phyloP scores from a whole-genome alignment of 305 asterid genomes.

The Fraxinus dipetala region DNA sequence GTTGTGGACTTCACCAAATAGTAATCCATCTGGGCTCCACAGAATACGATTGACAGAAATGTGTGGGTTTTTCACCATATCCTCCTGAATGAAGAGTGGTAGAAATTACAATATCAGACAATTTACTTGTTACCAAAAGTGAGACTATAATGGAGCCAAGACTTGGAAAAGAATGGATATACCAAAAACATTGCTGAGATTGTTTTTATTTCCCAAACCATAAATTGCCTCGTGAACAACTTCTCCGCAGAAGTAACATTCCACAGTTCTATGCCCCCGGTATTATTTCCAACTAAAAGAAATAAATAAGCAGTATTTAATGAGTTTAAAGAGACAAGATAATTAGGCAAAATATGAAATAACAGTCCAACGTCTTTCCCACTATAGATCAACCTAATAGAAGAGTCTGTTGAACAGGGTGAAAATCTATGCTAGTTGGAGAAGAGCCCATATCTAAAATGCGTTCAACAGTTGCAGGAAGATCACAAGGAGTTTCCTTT shows the following conservation, averaged over 20 bases:
- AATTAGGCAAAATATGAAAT: slow-evolving; percentile 5
- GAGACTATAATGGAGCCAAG: background rate
- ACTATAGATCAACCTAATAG: slow-evolving; percentile 48
- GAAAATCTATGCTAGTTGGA: slow-evolving; percentile 64
- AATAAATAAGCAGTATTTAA: slow-evolving; percentile 11
- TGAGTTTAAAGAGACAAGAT: slow-evolving; percentile 9
- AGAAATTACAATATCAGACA: slow-evolving; percentile 9
- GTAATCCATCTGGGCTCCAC: slow-evolving; percentile 60
- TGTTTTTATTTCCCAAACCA: slow-evolving; percentile 29
- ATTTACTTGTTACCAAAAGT: background rate
- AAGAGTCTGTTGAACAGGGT: slow-evolving; percentile 59
- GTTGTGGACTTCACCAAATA: slow-evolving; percentile 46
- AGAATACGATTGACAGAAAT: slow-evolving; percentile 45
- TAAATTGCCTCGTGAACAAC: slow-evolving; percentile 36
- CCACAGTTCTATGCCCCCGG: slow-evolving; percentile 61
- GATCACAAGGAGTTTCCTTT: slow-evolving; percentile 33
- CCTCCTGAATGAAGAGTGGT: slow-evolving; percentile 34
- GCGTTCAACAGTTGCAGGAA: slow-evolving; percentile 52
- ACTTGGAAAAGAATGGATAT: slow-evolving; percentile 17
- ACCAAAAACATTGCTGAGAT: slow-evolving; percentile 36
- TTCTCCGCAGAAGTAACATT: slow-evolving; percentile 39
- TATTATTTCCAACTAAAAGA: slow-evolving; percentile 50
- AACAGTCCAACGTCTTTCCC: background rate
- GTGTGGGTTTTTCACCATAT: slow-evolving; percentile 27
- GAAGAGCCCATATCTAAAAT: slow-evolving; percentile 36